phyloP scores from a whole-genome alignment of 2,329 filamentous ascomycete genomes.

The Cryphonectria japonica region DNA sequence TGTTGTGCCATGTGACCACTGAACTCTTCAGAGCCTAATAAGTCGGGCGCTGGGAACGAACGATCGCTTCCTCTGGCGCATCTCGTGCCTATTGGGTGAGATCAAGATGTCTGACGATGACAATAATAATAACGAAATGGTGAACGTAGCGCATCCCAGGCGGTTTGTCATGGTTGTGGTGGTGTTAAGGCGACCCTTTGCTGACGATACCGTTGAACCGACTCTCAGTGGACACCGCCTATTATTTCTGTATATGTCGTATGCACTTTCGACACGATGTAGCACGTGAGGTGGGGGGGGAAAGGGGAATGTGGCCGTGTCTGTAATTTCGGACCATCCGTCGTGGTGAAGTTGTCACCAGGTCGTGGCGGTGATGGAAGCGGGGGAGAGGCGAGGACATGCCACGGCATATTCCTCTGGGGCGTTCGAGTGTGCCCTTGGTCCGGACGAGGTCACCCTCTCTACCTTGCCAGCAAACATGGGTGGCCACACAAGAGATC shows the following conservation, averaged over 20 bases:
- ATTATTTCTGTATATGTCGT: background rate
- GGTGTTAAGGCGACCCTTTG: background rate
- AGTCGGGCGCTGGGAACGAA: background rate
- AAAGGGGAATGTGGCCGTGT: background rate
- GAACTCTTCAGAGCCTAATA: background rate
- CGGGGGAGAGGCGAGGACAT: background rate
- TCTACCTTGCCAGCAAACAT: background rate
- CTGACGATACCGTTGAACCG: background rate
- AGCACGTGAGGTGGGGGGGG: background rate
- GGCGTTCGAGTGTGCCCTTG: background rate
- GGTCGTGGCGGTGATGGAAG: background rate
- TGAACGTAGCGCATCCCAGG: background rate
- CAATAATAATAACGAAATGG: background rate
- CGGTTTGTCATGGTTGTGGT: background rate
- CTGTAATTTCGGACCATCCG: background rate
- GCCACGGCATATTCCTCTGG: background rate
- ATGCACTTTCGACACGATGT: conserved; percentile 4
- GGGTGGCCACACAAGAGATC: background rate
- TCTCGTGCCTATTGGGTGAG: background rate
- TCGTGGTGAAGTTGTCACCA: background rate
- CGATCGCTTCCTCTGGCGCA: background rate
- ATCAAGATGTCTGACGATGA: conserved; percentile 1
- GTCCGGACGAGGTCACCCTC: background rate
- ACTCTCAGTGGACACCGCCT: background rate
- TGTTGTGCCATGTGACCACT: background rate